These are phyloP conservation scores for Sphaerulina populicola DNA, from an alignment of 2,329 filamentous ascomycete genomes.

Conservation along the genomic window DNA sequence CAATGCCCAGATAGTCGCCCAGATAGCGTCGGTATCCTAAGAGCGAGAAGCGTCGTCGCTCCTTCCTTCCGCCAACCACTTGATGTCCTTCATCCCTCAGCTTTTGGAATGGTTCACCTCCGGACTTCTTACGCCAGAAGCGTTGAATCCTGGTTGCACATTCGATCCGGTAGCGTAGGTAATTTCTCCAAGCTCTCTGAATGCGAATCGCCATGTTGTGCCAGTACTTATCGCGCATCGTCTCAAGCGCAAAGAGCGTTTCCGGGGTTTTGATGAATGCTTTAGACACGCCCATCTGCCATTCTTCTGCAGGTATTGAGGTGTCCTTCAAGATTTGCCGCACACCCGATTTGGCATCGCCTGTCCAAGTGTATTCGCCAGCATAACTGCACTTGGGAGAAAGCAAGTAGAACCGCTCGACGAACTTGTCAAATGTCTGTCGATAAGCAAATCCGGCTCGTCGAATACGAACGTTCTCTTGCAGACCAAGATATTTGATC, in stretches of 20 bases:
- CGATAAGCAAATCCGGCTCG: conserved; percentile 94
- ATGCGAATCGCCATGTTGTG: conserved; percentile 99
- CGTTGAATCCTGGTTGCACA: conserved; percentile 89
- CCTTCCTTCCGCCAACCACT: conserved; percentile 75
- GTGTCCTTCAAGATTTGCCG: conserved; percentile 93
- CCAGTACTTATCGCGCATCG: conserved; percentile 97
- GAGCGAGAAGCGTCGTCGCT: conserved; percentile 82
- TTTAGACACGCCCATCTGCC: conserved; percentile 93
- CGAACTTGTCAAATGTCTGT: conserved; percentile 95
- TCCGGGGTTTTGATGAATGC: conserved; percentile 98
- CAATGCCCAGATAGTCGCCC: conserved; percentile 88
- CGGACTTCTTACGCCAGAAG: conserved; percentile 89
- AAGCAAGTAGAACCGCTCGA: conserved; percentile 90
- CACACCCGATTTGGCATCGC: conserved; percentile 76
- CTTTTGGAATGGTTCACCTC: conserved; percentile 80
- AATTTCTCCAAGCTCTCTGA: conserved; percentile 94
- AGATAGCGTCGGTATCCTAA: conserved; percentile 85
- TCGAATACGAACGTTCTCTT: conserved; percentile 96
- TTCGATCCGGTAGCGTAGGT: conserved; percentile 83
- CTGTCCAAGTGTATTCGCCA: conserved; percentile 93
- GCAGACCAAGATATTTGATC: conserved; percentile 97
- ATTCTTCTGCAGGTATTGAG: conserved; percentile 88
- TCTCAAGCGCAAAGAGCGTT: conserved; percentile 90
- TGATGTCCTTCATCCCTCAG: conserved; percentile 80
- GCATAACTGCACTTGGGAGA: conserved; percentile 93